Conservation (phyloP, 306 rosid genomes). For the Delonix regia region DNA sequence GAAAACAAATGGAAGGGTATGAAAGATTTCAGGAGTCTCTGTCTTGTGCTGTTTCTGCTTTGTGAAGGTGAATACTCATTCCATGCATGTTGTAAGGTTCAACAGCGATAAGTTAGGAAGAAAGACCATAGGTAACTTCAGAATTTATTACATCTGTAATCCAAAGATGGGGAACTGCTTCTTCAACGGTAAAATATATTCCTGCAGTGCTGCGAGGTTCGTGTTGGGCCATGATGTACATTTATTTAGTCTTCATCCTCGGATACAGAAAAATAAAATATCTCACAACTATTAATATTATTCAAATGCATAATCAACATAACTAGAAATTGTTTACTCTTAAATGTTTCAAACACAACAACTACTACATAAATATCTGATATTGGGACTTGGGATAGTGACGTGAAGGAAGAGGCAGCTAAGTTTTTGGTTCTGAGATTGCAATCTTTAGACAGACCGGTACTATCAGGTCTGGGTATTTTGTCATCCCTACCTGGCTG, state of each 20-base stretch:
- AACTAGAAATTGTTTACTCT: not conserved
- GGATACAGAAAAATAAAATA: not conserved
- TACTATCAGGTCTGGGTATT: not conserved
- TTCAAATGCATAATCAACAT: not conserved
- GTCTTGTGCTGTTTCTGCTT: conserved; percentile 30
- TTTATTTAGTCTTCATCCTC: too few species aligned
- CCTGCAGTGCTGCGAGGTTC: not conserved
- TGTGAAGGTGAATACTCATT: not conserved
- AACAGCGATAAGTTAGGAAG: not conserved
- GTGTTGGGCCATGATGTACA: not conserved
- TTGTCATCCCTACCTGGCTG: not conserved
- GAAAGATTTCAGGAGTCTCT: conserved; percentile 16
- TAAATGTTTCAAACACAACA: not conserved
- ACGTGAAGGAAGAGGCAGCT: not conserved
- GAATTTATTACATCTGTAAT: not conserved
- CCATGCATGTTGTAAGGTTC: not conserved
- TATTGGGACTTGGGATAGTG: not conserved
- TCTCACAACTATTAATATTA: not conserved
- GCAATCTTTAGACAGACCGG: not conserved
- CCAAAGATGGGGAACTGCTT: not conserved
- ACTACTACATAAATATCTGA: not conserved
- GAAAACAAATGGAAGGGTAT: not conserved
- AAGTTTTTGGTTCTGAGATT: not conserved
- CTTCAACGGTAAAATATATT: not conserved
- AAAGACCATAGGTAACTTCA: not conserved